Evolutionary conservation across 2,329 filamentous ascomycete species (phyloP).

Genomic region (Colletotrichum horii): DNA sequence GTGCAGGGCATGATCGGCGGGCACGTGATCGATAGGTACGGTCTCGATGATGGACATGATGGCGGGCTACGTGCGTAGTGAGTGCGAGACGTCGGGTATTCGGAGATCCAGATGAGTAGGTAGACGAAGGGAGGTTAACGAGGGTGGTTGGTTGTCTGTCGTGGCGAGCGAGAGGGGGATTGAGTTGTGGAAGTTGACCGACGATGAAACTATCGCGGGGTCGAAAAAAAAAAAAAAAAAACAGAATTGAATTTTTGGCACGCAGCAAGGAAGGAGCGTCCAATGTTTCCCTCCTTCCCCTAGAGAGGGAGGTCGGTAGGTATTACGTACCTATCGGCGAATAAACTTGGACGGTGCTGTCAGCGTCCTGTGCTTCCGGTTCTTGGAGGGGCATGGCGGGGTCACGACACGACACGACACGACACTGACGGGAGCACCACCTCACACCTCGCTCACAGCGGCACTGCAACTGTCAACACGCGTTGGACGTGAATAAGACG

Average conservation of each 20-base stretch:
- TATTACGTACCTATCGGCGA: not conserved
- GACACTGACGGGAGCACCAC: not conserved
- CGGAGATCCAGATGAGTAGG: not conserved
- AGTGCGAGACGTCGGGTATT: not conserved
- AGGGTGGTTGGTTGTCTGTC: not conserved
- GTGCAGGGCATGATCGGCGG: constrained; percentile 70
- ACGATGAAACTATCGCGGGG: not conserved
- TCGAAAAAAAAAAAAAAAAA: not conserved
- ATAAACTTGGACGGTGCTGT: not conserved
- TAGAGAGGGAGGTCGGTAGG: not conserved
- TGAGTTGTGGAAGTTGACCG: not conserved
- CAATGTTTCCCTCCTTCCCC: not conserved
- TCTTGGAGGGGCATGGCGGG: not conserved
- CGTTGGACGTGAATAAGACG: not conserved
- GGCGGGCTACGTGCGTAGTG: not conserved
- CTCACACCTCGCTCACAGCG: too few species aligned
- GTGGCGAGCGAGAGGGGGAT: not conserved
- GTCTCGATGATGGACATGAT: constrained; percentile 57
- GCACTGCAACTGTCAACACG: not conserved
- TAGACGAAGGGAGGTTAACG: not conserved
- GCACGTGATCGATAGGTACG: constrained; percentile 77
- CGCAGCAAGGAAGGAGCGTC: not conserved
- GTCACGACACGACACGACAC: not conserved
- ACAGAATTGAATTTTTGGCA: not conserved
- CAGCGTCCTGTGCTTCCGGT: not conserved